These are phyloP conservation scores for Akebia trifoliata DNA, from an alignment of 164 flowering plant species.

Conservation along the genomic window DNA sequence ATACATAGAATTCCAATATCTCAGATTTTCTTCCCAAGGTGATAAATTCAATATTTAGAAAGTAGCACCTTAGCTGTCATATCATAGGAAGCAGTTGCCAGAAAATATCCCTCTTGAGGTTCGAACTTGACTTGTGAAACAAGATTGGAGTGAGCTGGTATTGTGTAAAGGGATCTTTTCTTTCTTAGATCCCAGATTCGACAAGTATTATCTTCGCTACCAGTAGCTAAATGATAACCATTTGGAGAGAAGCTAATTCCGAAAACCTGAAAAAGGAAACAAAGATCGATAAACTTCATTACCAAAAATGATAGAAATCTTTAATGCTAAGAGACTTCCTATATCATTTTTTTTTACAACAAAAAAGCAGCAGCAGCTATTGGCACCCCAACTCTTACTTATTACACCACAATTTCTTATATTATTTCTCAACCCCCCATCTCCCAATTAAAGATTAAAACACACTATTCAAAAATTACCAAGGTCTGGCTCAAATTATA, in stretches of 20 bases:
- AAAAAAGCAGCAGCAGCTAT: too few relatives aligned
- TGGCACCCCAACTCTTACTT: too few relatives aligned
- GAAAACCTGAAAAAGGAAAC: slow-evolving; percentile 47
- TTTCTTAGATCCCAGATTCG: slow-evolving; percentile 95
- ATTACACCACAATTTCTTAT: too few relatives aligned
- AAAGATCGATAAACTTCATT: slow-evolving; percentile 1
- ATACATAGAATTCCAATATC: not conserved
- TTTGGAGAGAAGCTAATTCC: slow-evolving; percentile 86
- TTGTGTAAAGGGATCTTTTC: slow-evolving; percentile 65
- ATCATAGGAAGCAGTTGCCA: slow-evolving; percentile 87
- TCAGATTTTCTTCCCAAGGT: not conserved
- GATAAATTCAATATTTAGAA: not conserved
- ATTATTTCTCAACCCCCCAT: too few relatives aligned
- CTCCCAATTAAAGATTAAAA: too few relatives aligned
- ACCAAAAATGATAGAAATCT: not conserved
- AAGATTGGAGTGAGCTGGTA: slow-evolving; percentile 93
- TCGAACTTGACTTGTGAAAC: slow-evolving; percentile 92
- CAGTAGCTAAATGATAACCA: slow-evolving; percentile 95
- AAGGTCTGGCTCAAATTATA: too few relatives aligned
- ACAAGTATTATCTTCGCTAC: slow-evolving; percentile 92
- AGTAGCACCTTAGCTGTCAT: slow-evolving; percentile 73
- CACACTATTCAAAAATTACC: too few relatives aligned
- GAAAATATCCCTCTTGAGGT: slow-evolving; percentile 90
- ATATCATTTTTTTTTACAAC: too few relatives aligned
- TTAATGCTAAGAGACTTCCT: too few relatives aligned